A percentile compares a stretch with the other conserved stretches of the same genome.
Conservation (phyloP, 1,139 yeast genomes). For the Nakaseomyces glabratus region DNA sequence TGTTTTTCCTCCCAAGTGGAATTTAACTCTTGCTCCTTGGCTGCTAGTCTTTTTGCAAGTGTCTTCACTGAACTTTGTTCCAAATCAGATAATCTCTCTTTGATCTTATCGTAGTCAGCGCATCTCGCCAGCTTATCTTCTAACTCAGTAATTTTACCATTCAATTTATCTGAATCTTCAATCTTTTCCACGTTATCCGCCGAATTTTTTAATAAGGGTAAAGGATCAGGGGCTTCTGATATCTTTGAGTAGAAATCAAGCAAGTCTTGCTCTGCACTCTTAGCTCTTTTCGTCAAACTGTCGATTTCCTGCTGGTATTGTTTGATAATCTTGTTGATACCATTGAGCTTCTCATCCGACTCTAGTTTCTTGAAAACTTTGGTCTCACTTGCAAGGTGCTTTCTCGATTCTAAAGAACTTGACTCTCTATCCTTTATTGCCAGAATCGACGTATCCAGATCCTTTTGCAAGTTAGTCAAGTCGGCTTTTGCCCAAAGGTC, state of each 20-base stretch:
- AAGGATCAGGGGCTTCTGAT: slow-evolving; percentile 91
- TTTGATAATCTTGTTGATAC: slow-evolving; percentile 63
- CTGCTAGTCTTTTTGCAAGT: slow-evolving; percentile 37
- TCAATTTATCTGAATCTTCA: slow-evolving; percentile 45
- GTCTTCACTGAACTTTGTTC: slow-evolving; percentile 53
- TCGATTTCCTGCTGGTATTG: slow-evolving; percentile 86
- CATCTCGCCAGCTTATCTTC: slow-evolving; percentile 53
- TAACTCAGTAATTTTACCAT: slow-evolving; percentile 46
- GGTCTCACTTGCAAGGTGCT: slow-evolving; percentile 69
- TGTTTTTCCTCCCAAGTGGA: slow-evolving; percentile 56
- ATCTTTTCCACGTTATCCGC: slow-evolving; percentile 56
- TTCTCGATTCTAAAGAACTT: slow-evolving; percentile 56
- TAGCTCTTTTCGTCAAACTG: slow-evolving; percentile 65
- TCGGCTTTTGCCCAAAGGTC: slow-evolving; percentile 72
- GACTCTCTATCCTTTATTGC: slow-evolving; percentile 66
- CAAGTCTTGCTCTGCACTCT: slow-evolving; percentile 62
- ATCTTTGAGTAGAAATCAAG: slow-evolving; percentile 65
- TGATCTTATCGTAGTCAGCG: slow-evolving; percentile 75
- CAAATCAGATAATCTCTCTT: slow-evolving; percentile 46
- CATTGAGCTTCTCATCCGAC: slow-evolving; percentile 52
- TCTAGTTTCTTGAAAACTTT: slow-evolving; percentile 69
- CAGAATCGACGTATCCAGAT: slow-evolving; percentile 66
- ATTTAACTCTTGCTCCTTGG: slow-evolving; percentile 55
- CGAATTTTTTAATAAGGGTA: slow-evolving; percentile 66
- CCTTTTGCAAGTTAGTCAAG: slow-evolving; percentile 56